Evolutionary conservation across 116 monocot genomes (phyloP).

Genomic region (Iris pallida): DNA sequence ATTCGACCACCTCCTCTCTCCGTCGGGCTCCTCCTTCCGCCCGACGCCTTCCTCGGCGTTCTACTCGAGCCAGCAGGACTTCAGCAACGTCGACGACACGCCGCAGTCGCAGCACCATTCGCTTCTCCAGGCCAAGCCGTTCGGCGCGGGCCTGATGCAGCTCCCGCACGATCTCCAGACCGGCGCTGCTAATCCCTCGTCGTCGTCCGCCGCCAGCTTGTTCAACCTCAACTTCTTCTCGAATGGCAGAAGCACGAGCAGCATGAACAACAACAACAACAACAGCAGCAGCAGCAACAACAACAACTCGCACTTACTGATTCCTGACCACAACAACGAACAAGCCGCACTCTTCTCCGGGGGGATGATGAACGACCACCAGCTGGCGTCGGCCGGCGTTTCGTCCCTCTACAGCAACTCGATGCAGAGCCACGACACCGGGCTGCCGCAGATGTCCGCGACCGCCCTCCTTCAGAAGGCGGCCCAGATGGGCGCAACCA

Average conservation of each 20-base stretch:
- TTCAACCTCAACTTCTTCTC: constrained; percentile 65
- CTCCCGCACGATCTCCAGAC: constrained; percentile 43
- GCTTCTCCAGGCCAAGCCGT: constrained; percentile 38
- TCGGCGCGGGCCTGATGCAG: constrained; percentile 52
- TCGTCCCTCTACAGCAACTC: constrained; percentile 23
- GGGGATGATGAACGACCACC: constrained; percentile 36
- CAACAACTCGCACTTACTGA: constrained; percentile 23
- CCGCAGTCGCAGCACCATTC: constrained; percentile 17
- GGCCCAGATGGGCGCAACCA: constrained; percentile 69
- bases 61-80: constrained; percentile 25
- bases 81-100: constrained; percentile 17
- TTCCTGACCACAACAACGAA: constrained; percentile 17
- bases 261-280: constrained; percentile 12
- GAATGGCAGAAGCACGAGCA: constrained; percentile 16
- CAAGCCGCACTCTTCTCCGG: constrained; percentile 33
- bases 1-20: constrained; percentile 49
- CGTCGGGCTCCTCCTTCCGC: constrained; percentile 45
- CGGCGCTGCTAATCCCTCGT: constrained; percentile 6
- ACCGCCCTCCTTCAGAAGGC: constrained; percentile 93
- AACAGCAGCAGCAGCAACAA: constrained; percentile 15
- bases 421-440: constrained; percentile 14
- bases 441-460: constrained; percentile 87
- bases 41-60: constrained; percentile 26
- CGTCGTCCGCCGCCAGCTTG: constrained; percentile 19
- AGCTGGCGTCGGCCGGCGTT: constrained; percentile 1